Percentiles rank a stretch among this genome's conserved stretches.
phyloP scores from a whole-genome alignment of 768 basidiomycete genomes.

The Favolaschia claudopus region DNA sequence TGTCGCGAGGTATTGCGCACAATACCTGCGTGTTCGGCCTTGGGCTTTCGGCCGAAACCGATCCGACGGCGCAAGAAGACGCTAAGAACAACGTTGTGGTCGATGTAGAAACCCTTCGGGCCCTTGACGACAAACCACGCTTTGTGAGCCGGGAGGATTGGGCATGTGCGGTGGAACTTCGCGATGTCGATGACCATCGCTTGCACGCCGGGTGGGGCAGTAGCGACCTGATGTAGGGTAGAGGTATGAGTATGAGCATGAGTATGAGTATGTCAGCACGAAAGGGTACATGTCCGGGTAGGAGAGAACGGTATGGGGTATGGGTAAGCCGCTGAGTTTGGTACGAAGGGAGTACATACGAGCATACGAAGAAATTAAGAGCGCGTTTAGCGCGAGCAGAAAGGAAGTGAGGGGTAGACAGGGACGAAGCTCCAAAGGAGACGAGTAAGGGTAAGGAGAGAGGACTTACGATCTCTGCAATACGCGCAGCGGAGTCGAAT shows the following conservation, averaged over 20 bases:
- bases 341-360: not conserved
- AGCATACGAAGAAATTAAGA: no score
- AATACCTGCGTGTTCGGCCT: no score
- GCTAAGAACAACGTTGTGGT: constrained; percentile 31
- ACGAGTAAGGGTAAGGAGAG: no score
- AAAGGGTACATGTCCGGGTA: not conserved
- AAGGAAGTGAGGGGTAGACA: no score
- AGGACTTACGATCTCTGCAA: constrained; percentile 23
- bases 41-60: no score
- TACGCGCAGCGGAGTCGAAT: constrained; percentile 15
- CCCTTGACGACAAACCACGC: constrained; percentile 24
- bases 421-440: no score
- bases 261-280: not conserved
- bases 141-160: constrained; percentile 22
- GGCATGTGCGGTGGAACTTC: constrained; percentile 23
- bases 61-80: no score
- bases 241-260: not conserved
- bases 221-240: constrained; percentile 7
- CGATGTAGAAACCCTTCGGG: constrained; percentile 20
- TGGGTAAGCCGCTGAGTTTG: not conserved
- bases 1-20: no score
- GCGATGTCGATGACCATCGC: constrained; percentile 11
- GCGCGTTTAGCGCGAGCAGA: no score
- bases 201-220: not conserved
- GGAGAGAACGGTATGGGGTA: not conserved